Evolutionary conservation across 768 basidiomycete genomes (phyloP), one percentile per base, ranked within the genome.

Genomic region (Gelatoporia subvermispora): DNA sequence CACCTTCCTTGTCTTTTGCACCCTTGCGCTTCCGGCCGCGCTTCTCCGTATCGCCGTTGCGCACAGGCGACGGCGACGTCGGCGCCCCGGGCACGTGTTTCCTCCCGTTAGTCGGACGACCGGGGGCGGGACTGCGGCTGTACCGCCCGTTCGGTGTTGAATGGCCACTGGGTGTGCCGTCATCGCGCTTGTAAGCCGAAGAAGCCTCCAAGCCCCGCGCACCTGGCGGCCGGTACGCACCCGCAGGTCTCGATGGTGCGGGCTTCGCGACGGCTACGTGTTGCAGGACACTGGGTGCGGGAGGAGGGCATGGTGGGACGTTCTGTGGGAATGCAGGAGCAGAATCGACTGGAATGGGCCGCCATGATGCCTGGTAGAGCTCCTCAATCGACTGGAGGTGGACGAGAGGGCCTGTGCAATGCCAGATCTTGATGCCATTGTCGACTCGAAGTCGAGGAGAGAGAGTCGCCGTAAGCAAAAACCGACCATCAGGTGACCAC

Each of bases 391-490:
- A 60, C 63, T 96, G 91, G 17, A 88, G 71, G 53, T 97, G 92
- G 46, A 96, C 62, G n/a, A 98, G 78, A 1, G 82, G 76, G 8
- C 96, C 94, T 0, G 83, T 77, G 65, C 90, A 93, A 65, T 95
- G 93, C 88, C 87, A 97, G 51, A 99, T 76, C 71, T 94, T 96
- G 66, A 98, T 82, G 1, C 94, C 93, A 58, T 98, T 98, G 71
- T 99, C 96, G 50, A 99, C 96, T 35, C 96, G 83, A 42, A 98
- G 71, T 20, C 96, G 82, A 0, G 96, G 96, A 16, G 89, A 93
- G n/a, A 98, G 79, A 0, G 93, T 97, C 2, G 94, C 93, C 8
- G 95, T 97, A 57, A 99, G 74, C 21, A 99, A 78, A 73, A 85
- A 94, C 37, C 88, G 82, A 11, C 95, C 96, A 52, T 93, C 90